phyloP scores from a whole-genome alignment of 768 basidiomycete genomes.

The Phylloporus sp. region DNA sequence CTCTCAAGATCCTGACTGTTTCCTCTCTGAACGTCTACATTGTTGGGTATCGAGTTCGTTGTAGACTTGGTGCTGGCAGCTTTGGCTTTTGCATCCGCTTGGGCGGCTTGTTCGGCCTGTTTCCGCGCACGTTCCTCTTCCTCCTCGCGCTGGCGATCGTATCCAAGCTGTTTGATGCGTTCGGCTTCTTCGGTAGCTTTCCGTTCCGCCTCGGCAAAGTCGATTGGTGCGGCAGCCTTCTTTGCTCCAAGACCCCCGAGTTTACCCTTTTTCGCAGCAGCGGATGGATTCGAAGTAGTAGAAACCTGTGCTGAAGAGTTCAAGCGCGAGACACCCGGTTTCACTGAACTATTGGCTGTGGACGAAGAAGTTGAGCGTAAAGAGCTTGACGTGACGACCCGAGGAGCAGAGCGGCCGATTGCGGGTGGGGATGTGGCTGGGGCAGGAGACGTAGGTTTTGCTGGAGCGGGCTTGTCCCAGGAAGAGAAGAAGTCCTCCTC shows the following conservation, averaged over 20 bases:
- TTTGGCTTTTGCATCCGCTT: slow-evolving; percentile 28
- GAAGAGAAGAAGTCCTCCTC: slow-evolving; percentile 97
- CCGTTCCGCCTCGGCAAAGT: slow-evolving; percentile 93
- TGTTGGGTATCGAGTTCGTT: slow-evolving; percentile 23
- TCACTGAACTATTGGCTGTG: slow-evolving; percentile 28
- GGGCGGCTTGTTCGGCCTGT: slow-evolving; percentile 49
- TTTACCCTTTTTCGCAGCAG: slow-evolving; percentile 57
- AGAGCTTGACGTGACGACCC: slow-evolving; percentile 65
- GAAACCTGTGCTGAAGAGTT: slow-evolving; percentile 37
- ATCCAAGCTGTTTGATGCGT: slow-evolving; percentile 86
- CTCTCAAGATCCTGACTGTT: slow-evolving; percentile 51
- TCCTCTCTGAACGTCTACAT: slow-evolving; percentile 35
- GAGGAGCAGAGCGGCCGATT: slow-evolving; percentile 53
- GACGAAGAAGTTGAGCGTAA: slow-evolving; percentile 45
- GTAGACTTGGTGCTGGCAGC: slow-evolving; percentile 24
- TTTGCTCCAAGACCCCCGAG: slow-evolving; percentile 82
- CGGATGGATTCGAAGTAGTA: slow-evolving; percentile 29
- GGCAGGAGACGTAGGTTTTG: slow-evolving; percentile 49
- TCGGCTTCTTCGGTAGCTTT: slow-evolving; percentile 91
- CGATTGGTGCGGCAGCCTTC: slow-evolving; percentile 74
- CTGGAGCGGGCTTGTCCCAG: slow-evolving; percentile 82
- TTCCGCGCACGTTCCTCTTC: slow-evolving; percentile 72
- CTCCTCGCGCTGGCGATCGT: slow-evolving; percentile 81
- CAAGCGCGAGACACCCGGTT: slow-evolving; percentile 41
- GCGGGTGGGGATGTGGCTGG: slow-evolving; percentile 52